A percentile compares a stretch with the other conserved stretches of the same genome.
These are phyloP conservation scores for Mycena sanguinolenta DNA, from an alignment of 768 basidiomycete species.

Conservation along the genomic window DNA sequence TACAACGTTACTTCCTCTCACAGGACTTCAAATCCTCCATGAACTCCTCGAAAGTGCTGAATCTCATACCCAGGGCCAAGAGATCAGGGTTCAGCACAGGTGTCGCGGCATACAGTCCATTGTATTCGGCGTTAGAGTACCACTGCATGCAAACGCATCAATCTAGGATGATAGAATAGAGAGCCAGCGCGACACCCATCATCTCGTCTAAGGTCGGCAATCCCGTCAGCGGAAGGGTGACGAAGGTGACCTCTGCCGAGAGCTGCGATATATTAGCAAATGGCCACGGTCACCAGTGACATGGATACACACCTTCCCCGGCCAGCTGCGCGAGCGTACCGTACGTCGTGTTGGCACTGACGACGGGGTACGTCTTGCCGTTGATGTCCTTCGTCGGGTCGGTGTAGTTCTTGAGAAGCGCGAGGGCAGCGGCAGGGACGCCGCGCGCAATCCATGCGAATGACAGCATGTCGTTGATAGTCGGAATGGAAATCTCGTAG, in stretches of 20 bases:
- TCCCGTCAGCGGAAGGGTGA: no score
- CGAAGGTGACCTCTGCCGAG: no score
- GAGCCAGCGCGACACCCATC: no score
- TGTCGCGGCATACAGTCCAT: no score
- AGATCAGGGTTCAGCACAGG: no score
- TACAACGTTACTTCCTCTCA: no score
- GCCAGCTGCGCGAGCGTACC: conserved; percentile 8
- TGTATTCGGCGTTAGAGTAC: no score
- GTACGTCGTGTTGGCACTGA: not conserved
- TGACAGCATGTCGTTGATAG: not conserved
- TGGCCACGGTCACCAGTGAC: not conserved
- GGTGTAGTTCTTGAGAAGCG: conserved; percentile 17
- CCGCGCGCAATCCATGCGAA: conserved; percentile 15
- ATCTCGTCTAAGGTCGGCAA: no score
- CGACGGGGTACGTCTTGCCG: conserved; percentile 16
- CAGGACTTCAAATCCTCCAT: not conserved
- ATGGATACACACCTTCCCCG: conserved; percentile 1
- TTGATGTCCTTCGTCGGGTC: conserved; percentile 8
- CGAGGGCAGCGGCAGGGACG: conserved; percentile 4
- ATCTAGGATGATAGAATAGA: no score
- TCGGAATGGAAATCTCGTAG: not conserved
- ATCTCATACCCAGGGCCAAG: no score
- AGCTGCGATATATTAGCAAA: not conserved
- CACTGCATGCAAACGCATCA: no score
- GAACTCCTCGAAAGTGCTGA: no score